Base-by-base conservation (phyloP, 176 grass and related monocot species). In the Bolboschoenus planiculmis region DNA sequence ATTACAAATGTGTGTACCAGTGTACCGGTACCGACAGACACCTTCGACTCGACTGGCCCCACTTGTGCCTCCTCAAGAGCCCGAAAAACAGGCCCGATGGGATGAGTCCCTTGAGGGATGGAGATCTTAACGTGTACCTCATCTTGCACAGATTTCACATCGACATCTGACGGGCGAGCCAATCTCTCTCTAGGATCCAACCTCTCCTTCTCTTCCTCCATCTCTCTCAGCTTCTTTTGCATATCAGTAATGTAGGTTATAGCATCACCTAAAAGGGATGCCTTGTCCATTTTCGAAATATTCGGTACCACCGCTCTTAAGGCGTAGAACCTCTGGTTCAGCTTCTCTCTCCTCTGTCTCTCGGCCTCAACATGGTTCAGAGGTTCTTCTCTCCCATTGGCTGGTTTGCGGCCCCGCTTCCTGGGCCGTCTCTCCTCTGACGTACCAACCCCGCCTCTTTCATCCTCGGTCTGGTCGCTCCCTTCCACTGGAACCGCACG, bases 261-360 rank as follows among this genome's bases (percentile, higher is more conserved):
- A 2, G 96, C 89, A 24, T 99, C 92, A 0, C 92, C 92, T 35
- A 99, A 85, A 30, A 99, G 82, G 23, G 96, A 99, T 2, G 96
- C 96, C 84, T 99, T 99, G 74, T 98, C 96, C 96, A 98, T 98
- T 85, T 95, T 98, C 1, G 96, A 95, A 75, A 98, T 98, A 82
- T 99, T 99, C 1, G 96, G 96, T 18, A 99, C 96, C 74, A 99
- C 92, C 0, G 96, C 89, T 78, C 96, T 89, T 21, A 99, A 65
- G 0, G 96, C 96, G 20, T 99, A 99, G 75, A 99, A 99, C 46
- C 89, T 58, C 86, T 99, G 96, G 75, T 99, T 99, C 27, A 99
- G 89, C 80, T 99, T 99, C 84, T 99, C 96, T 83, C 96, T 93
- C 78, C 96, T 91, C 78, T 99, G 96, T 5, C 96, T 93, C 74